Base-by-base conservation (phyloP, 2,329 filamentous ascomycete species). In the Apiospora rasikravindrae region DNA sequence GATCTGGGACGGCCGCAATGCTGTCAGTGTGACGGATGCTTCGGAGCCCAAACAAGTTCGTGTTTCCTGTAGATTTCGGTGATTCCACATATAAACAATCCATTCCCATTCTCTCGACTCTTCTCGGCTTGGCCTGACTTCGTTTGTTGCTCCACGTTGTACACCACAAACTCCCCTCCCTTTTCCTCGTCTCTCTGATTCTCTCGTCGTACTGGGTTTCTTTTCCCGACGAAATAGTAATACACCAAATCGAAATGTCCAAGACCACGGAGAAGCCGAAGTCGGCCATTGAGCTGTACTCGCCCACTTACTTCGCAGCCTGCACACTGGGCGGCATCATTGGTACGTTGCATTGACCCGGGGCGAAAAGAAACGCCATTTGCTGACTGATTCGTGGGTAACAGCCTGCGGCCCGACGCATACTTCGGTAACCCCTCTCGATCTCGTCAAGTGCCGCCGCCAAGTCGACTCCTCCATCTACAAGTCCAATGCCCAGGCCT, bases 401-500 rank as follows among this genome's bases (percentile, higher is more conserved):
- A 37, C 44, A 73, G 70, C 72, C 29, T 73, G 72, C 57, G 72
- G 72, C 6, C 72, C 72, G 6, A 73, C 72, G 4, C 72, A 73
- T 37, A 70, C 72, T 33, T 66, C 72, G 16, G 72, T 73, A 0
- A 73, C 72, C 2, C 94, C 94, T 1, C 88, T 97, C 53, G 94
- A 97, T 83, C 87, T 97, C 67, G 93, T 97, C 81, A 97, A 97
- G 87, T 94, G 92, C 73, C 92, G 94, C 69, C 92, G 94, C 45
- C 94, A 97, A 84, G 93, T 97, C 74, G 92, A 96, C 78, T 85
- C 93, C 22, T 92, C 91, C 77, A 88, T 96, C 77, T 97, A 97
- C 85, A 93, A 89, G 73, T 90, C 92, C 80, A 97, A 97, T 81
- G 86, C 94, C 76, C 90, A 95, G 81, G 94, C 91, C 16, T 97